Evolutionary conservation across 768 basidiomycete genomes (phyloP), one percentile per base, ranked within the genome.

Genomic region (Boletus rufocinnamomeus): DNA sequence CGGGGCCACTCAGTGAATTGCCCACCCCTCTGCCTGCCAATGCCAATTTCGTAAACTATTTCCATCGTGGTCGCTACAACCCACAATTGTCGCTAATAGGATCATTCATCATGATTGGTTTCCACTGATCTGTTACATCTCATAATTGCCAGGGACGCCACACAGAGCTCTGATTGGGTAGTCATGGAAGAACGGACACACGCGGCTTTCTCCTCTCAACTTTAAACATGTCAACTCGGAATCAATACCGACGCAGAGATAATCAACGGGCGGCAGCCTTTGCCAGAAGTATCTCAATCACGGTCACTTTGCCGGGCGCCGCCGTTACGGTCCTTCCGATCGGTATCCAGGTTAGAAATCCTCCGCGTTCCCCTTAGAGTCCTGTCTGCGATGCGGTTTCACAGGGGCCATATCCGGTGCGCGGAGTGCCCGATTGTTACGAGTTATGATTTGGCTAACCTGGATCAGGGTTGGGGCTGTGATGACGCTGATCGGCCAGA

Each of bases 91-190:
- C 57, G 68, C 62, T 54, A 67, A 65, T 64, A 56, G 38, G 32
- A 61, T 62, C 52, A 54, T 28, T 61, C 59, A 70, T 55, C 63
- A 61, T 50, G 63, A 61, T 57, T 37, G 54, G 54, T 62, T 59
- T 61, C 73, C 61, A 52, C 63, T n/a, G n/a, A 63, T 58, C 45
- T 61, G 60, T 38, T 49, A 27, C 54, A 52, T 66, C 50, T 66
- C 64, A 60, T 67, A 66, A 66, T 66, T 41, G 40, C 62, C 60
- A 70, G 72, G 65, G 60, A 52, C 57, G 56, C 62, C 58, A 57
- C 66, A 56, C 62, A 65, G 47, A 52, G 43, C 50, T 59, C 59
- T 58, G 61, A 69, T 67, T 62, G 63, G 62, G 56, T 50, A 52
- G 41, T 51, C 54, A 55, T 60, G 66, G 71, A 66, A 60, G 58